Evolutionary conservation across 2,329 filamentous ascomycete genomes (phyloP), one percentile per base, ranked within the genome.

Genomic region (Verticillium albo-atrum): DNA sequence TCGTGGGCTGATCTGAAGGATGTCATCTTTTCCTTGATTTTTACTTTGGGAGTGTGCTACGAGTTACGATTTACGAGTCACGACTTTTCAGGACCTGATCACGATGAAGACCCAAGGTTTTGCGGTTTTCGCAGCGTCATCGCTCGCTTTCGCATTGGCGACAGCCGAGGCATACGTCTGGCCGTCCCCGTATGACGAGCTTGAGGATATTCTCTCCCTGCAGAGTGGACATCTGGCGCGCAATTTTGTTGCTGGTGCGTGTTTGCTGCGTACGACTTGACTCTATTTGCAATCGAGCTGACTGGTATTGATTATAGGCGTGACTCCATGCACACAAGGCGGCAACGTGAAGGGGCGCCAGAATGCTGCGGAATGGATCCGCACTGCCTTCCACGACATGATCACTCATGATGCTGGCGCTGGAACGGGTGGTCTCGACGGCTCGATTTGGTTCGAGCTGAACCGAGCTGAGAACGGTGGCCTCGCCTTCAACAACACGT

Each of bases 301-400:
- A 34, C 25, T 59, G 52, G 37, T 12, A 17, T 17, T n/a, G n/a
- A 26, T 10, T 10, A 4, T 32, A 62, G 61, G 59, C 50, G 60
- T 62, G 15, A 55, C 57, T 15, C 62, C 66, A 2, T 68, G 66
- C 64, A 59, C 61, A 7, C 63, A 64, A 9, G 63, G 67, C 17
- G 57, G 61, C 32, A 66, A 65, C 53, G 58, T 59, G 23, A 58
- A 58, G 9, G 68, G 68, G 26, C 65, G 64, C 28, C 66, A 68
- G 17, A 68, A 66, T 57, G 61, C 70, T 3, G 70, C 68, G 4
- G 70, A 72, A 63, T 72, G 70, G 70, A 64, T 72, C 37, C 67
- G 70, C 4, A 71, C 70, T 4, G 68, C 67, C 5, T 72, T 69
- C 61, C 70, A 72, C 56, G 70, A 72, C 59, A 67, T 68, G 27